These are phyloP conservation scores for Elongisporangium undulatum DNA, from an alignment of 352 stramenopile species.

Conservation along the genomic window DNA sequence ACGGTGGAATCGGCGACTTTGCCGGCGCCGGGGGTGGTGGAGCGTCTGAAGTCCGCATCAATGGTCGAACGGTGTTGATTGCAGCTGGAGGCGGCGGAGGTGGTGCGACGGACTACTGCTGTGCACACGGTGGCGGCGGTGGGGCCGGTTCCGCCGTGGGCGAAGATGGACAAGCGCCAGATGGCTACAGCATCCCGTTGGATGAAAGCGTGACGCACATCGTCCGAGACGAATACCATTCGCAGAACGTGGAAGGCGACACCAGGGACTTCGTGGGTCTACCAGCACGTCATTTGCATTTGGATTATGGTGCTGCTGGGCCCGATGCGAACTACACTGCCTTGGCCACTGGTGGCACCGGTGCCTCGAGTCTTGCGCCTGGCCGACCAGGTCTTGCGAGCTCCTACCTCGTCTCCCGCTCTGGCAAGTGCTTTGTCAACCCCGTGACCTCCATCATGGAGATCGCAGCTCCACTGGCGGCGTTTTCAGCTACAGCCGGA, in stretches of 20 bases:
- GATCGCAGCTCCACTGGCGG: slow-evolving; percentile 15
- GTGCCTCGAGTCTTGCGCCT: slow-evolving; percentile 17
- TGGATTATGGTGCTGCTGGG: slow-evolving; percentile 51
- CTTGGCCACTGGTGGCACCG: slow-evolving; percentile 45
- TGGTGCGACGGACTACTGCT: slow-evolving; percentile 73
- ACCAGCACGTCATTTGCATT: slow-evolving; percentile 35
- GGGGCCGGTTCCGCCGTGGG: slow-evolving; percentile 28
- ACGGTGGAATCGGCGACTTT: slow-evolving; percentile 49
- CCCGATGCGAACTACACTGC: slow-evolving; percentile 39
- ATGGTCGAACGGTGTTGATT: slow-evolving; percentile 44
- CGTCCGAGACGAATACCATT: slow-evolving; percentile 54
- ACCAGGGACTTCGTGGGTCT: slow-evolving; percentile 35
- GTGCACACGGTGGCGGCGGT: slow-evolving; percentile 61
- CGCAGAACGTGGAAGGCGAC: slow-evolving; percentile 42
- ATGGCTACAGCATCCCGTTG: slow-evolving; percentile 31
- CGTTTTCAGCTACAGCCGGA: slow-evolving; percentile 12
- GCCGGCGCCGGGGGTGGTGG: slow-evolving; percentile 61
- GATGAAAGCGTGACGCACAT: slow-evolving; percentile 23
- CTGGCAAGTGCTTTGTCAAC: slow-evolving; percentile 35
- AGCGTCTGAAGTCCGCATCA: slow-evolving; percentile 43
- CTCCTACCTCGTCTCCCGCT: slow-evolving; percentile 39
- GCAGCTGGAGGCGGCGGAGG: slow-evolving; percentile 69
- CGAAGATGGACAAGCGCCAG: slow-evolving; percentile 34
- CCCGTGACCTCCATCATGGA: slow-evolving; percentile 24
- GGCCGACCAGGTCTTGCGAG: slow-evolving; percentile 33